Evolutionary conservation across 2,329 filamentous ascomycete species (phyloP).

Genomic region (Penicillium psychrosexuale): DNA sequence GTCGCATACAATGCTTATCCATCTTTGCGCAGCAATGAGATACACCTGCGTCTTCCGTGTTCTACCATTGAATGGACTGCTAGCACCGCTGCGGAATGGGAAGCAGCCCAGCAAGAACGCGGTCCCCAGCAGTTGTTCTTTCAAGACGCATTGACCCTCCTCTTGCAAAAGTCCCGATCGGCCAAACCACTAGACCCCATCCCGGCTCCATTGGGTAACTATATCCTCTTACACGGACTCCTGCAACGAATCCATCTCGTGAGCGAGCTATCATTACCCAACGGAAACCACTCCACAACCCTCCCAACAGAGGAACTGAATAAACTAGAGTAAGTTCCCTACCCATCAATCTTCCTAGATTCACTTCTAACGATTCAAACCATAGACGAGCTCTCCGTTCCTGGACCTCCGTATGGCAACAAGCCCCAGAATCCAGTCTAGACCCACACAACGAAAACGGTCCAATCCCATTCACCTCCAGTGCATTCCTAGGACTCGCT

Average conservation of each 20-base stretch:
- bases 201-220: constrained; percentile 59
- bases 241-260: constrained; percentile 61
- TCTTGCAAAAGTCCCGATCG: constrained; percentile 31
- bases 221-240: constrained; percentile 68
- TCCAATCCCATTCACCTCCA: constrained; percentile 35
- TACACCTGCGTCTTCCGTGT: constrained; percentile 39
- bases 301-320: constrained; percentile 35
- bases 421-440: constrained; percentile 36
- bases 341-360: background rate
- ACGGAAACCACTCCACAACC: constrained; percentile 29
- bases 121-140: constrained; percentile 33
- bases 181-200: constrained; percentile 31
- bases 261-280: constrained; percentile 33
- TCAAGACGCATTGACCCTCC: constrained; percentile 33
- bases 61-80: constrained; percentile 39
- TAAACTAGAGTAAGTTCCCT: constrained; percentile 30
- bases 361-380: background rate
- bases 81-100: constrained; percentile 32
- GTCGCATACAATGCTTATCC: constrained; percentile 42
- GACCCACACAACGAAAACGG: constrained; percentile 36
- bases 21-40: constrained; percentile 37
- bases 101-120: constrained; percentile 27
- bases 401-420: constrained; percentile 39
- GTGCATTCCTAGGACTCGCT: constrained; percentile 31
- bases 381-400: constrained; percentile 32